Evolutionary conservation across 2,329 filamentous ascomycete genomes (phyloP).

Genomic region (Paecilomyces sp.): DNA sequence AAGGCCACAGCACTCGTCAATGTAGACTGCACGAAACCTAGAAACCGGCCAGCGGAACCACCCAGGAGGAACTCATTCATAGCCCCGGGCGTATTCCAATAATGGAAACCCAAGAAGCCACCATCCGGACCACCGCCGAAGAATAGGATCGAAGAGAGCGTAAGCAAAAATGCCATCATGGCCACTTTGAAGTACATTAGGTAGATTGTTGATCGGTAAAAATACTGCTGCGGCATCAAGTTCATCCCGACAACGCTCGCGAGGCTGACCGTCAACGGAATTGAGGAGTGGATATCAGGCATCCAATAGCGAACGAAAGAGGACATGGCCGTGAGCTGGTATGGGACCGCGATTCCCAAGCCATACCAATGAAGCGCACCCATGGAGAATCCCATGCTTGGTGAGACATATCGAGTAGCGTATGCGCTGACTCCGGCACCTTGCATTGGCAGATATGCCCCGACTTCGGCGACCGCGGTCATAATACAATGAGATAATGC

Average conservation of each 20-base stretch:
- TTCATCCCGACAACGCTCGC: slow-evolving; percentile 49
- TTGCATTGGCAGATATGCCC: slow-evolving; percentile 37
- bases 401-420: slow-evolving; percentile 35
- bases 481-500: slow-evolving; percentile 42
- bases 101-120: slow-evolving; percentile 46
- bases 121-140: slow-evolving; percentile 49
- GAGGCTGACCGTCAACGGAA: slow-evolving; percentile 52
- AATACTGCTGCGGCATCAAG: slow-evolving; percentile 41
- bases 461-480: slow-evolving; percentile 37
- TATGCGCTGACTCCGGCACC: slow-evolving; percentile 39
- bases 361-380: slow-evolving; percentile 44
- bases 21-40: slow-evolving; percentile 44
- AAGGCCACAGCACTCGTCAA: slow-evolving; percentile 49
- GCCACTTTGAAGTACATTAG: slow-evolving; percentile 47
- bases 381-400: slow-evolving; percentile 36
- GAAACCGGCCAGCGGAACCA: slow-evolving; percentile 44
- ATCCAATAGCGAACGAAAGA: slow-evolving; percentile 60
- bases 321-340: slow-evolving; percentile 59
- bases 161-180: slow-evolving; percentile 44
- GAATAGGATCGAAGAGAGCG: slow-evolving; percentile 49
- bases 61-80: slow-evolving; percentile 42
- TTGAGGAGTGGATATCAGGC: slow-evolving; percentile 34
- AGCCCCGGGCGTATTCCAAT: slow-evolving; percentile 43
- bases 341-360: slow-evolving; percentile 40
- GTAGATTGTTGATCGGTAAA: slow-evolving; percentile 50